Evolutionary conservation across 371 early-diverging fungal species (phyloP).

Genomic region (Umbelopsis sp.): DNA sequence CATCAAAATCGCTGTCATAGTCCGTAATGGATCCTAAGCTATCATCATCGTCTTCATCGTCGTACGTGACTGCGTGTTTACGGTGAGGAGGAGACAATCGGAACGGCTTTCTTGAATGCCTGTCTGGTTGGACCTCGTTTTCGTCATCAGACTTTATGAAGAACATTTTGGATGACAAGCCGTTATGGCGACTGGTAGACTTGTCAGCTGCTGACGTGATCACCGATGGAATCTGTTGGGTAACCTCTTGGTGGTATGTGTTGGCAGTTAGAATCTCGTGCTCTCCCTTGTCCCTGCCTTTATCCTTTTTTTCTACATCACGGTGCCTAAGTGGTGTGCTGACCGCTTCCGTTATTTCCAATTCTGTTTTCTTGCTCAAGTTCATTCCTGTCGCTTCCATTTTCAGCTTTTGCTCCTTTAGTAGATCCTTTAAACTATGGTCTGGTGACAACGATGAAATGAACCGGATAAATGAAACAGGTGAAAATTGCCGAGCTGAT

Average conservation of each 20-base stretch:
- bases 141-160: slow-evolving; percentile 11
- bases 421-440: slow-evolving; percentile 15
- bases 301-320: slow-evolving; percentile 12
- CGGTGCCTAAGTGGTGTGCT: neutral
- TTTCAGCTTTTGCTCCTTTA: slow-evolving; percentile 10
- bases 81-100: neutral
- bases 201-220: slow-evolving; percentile 14
- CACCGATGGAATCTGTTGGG: neutral
- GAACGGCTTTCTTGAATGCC: neutral
- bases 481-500: slow-evolving; percentile 20
- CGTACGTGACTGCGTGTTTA: slow-evolving; percentile 7
- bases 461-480: slow-evolving; percentile 14
- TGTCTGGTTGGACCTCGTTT: neutral
- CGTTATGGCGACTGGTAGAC: neutral
- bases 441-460: slow-evolving; percentile 16
- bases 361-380: slow-evolving; percentile 1
- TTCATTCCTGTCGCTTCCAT: slow-evolving; percentile 1
- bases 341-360: slow-evolving; percentile 10
- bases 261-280: slow-evolving; percentile 9
- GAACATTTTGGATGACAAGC: neutral
- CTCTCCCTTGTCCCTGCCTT: slow-evolving; percentile 19
- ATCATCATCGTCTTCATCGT: neutral
- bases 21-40: slow-evolving; percentile 17
- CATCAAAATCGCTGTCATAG: slow-evolving; percentile 24
- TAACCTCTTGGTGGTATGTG: slow-evolving; percentile 9